Evolutionary conservation across 208 protist genomes (phyloP).

Genomic region (Leishmania gerbilli): DNA sequence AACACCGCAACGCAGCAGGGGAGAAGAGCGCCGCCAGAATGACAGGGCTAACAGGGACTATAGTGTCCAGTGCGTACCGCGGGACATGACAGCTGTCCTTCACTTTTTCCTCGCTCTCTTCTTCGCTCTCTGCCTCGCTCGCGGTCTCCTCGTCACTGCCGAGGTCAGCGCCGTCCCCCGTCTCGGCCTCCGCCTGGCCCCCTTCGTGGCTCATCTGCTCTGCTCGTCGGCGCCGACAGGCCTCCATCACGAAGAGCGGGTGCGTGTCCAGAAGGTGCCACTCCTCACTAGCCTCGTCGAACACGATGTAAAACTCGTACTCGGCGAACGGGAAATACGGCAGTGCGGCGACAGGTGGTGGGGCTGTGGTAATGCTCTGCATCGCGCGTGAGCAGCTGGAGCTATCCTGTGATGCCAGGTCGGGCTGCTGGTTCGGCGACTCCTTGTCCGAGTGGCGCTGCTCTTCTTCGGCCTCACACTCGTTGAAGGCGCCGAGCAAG

Average conservation of each 20-base stretch:
- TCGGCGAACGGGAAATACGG: conserved; percentile 31
- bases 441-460: conserved; percentile 1
- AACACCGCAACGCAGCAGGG: conserved; percentile 58
- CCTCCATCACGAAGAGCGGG: conserved; percentile 39
- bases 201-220: conserved; percentile 14
- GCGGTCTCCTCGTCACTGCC: conserved; percentile 26
- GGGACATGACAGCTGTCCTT: conserved; percentile 14
- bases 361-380: conserved; percentile 17
- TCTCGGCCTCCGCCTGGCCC: neutral
- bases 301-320: conserved; percentile 49
- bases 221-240: conserved; percentile 30
- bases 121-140: conserved; percentile 23
- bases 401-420: neutral
- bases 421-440: neutral
- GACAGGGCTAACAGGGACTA: conserved; percentile 62
- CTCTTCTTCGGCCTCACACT: conserved; percentile 7
- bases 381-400: neutral
- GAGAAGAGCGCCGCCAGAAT: conserved; percentile 67
- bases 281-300: conserved; percentile 30
- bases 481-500: conserved; percentile 25
- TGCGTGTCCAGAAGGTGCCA: conserved; percentile 69
- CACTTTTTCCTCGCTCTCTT: conserved; percentile 15
- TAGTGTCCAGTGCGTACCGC: conserved; percentile 40
- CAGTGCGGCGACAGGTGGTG: conserved; percentile 25
- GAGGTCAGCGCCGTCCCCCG: neutral